Evolutionary conservation across 345 rosid genomes (phyloP).

Genomic region (Erysimum cheiranthoides): DNA sequence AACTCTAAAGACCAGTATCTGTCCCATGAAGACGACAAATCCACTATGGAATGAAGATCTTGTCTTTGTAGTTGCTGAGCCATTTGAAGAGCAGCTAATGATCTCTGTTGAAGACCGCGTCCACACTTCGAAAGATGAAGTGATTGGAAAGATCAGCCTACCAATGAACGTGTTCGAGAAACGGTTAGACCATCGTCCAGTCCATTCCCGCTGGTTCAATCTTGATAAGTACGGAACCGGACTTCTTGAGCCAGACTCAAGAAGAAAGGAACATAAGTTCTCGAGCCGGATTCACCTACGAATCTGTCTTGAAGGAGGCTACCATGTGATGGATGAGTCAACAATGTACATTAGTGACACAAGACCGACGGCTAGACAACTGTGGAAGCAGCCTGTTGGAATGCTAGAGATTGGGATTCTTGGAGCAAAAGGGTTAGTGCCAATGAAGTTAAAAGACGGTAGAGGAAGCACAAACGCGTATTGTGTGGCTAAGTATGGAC

Average conservation of each 20-base stretch:
- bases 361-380: constrained; percentile 82
- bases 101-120: constrained; percentile 74
- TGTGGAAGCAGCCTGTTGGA: constrained; percentile 85
- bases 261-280: constrained; percentile 80
- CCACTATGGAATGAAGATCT: constrained; percentile 88
- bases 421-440: constrained; percentile 71
- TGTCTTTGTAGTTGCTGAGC: constrained; percentile 91
- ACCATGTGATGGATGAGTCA: constrained; percentile 93
- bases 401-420: constrained; percentile 78
- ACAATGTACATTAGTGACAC: constrained; percentile 88
- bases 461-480: constrained; percentile 75
- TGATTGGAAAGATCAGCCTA: constrained; percentile 65
- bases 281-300: constrained; percentile 81
- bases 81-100: constrained; percentile 82
- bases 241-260: constrained; percentile 64
- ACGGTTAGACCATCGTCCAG: constrained; percentile 83
- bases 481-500: constrained; percentile 83
- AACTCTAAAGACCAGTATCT: constrained; percentile 61
- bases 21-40: constrained; percentile 56
- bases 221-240: constrained; percentile 85
- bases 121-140: constrained; percentile 67
- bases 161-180: constrained; percentile 68
- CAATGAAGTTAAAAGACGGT: constrained; percentile 79
- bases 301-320: constrained; percentile 91
- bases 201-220: constrained; percentile 86